phyloP scores from a whole-genome alignment of 2,329 filamentous ascomycete genomes.

The Delphinella strobiligena region DNA sequence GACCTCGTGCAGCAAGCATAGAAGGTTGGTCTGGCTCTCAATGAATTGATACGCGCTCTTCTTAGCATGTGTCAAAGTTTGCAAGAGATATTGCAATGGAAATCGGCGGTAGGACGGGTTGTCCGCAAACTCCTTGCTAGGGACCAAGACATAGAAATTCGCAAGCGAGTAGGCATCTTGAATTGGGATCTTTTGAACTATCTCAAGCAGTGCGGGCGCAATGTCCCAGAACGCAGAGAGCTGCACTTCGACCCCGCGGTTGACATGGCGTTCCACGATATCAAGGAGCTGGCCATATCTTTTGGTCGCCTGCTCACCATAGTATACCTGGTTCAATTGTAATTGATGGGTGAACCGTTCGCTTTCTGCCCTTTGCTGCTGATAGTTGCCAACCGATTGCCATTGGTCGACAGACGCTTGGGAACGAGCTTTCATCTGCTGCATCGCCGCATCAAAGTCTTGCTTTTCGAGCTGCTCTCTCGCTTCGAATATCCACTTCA shows the following conservation, averaged over 20 bases:
- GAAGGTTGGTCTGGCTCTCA: conserved; percentile 80
- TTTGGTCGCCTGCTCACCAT: conserved; percentile 63
- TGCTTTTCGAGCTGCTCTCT: conserved; percentile 79
- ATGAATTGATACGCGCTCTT: conserved; percentile 96
- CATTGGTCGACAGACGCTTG: conserved; percentile 1
- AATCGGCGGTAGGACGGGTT: conserved; percentile 70
- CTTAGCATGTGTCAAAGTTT: conserved; percentile 71
- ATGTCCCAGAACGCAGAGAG: conserved; percentile 97
- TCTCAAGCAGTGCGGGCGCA: conserved; percentile 63
- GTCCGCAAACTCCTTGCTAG: conserved; percentile 66
- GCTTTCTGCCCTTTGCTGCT: conserved; percentile 25
- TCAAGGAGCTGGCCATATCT: conserved; percentile 66
- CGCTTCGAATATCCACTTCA: conserved; percentile 95
- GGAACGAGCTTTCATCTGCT: not conserved
- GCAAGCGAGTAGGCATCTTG: conserved; percentile 19
- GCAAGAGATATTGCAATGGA: conserved; percentile 84
- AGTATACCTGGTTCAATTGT: conserved; percentile 69
- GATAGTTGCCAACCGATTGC: conserved; percentile 50
- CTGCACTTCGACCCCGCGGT: conserved; percentile 79
- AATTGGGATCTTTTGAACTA: conserved; percentile 67
- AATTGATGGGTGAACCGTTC: not conserved
- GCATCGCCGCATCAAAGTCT: conserved; percentile 55
- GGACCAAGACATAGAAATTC: conserved; percentile 64
- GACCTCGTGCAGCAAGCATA: conserved; percentile 84
- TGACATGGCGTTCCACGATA: conserved; percentile 74